These are phyloP conservation scores for Suillus alpinus DNA, from an alignment of 768 basidiomycete genomes.

Conservation along the genomic window DNA sequence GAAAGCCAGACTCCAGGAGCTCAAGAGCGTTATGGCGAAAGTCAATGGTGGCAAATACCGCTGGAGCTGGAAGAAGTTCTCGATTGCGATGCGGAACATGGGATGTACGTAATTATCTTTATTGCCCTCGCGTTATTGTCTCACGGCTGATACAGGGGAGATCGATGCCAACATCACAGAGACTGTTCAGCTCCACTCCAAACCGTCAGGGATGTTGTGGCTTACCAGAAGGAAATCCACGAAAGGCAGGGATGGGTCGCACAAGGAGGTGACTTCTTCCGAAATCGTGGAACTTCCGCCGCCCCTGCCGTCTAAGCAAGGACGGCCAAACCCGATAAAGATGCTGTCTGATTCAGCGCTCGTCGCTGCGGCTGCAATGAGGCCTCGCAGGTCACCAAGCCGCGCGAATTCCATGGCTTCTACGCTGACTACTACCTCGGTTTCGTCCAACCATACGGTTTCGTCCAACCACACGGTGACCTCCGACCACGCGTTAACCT, in stretches of 20 bases:
- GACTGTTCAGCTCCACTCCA: constrained; percentile 54
- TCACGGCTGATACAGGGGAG: constrained; percentile 47
- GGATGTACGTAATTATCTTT: constrained; percentile 54
- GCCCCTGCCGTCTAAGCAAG: constrained; percentile 27
- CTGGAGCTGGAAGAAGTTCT: constrained; percentile 85
- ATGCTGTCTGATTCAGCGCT: constrained; percentile 31
- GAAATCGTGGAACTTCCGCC: constrained; percentile 14
- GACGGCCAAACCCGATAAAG: constrained; percentile 35
- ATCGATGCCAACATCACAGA: constrained; percentile 61
- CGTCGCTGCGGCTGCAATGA: constrained; percentile 27
- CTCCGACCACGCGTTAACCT: neutral
- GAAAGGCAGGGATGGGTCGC: constrained; percentile 26
- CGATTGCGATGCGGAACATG: constrained; percentile 76
- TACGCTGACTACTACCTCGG: constrained; percentile 16
- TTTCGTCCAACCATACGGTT: neutral
- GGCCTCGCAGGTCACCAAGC: constrained; percentile 24
- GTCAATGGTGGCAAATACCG: constrained; percentile 75
- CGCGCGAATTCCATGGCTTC: constrained; percentile 29
- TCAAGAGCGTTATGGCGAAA: constrained; percentile 71
- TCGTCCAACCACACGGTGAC: neutral
- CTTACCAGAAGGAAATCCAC: constrained; percentile 46
- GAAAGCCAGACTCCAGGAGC: constrained; percentile 59
- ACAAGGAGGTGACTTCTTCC: constrained; percentile 35
- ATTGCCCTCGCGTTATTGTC: neutral
- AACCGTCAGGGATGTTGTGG: constrained; percentile 52